Conservation (phyloP, 2,329 filamentous ascomycete genomes). For the Aspergillus novoparasiticus region DNA sequence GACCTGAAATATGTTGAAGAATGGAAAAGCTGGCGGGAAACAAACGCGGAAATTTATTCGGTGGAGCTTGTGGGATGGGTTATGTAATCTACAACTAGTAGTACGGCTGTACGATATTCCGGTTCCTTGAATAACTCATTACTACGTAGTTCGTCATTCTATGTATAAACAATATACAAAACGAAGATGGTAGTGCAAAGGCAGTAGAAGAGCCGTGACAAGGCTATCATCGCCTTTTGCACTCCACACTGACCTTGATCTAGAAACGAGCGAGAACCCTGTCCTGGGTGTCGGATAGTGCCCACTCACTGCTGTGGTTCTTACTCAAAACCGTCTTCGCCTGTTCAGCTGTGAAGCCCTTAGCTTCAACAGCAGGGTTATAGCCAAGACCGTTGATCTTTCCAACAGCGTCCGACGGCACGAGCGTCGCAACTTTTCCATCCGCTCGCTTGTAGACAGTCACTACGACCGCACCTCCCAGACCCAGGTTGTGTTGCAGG, state of each 20-base stretch:
- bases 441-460: slow-evolving; percentile 87
- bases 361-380: slow-evolving; percentile 87
- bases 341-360: slow-evolving; percentile 81
- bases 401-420: slow-evolving; percentile 67
- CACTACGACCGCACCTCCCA: slow-evolving; percentile 88
- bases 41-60: slow-evolving; percentile 15
- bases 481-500: slow-evolving; percentile 89
- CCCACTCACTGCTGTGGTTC: slow-evolving; percentile 71
- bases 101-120: slow-evolving; percentile 1
- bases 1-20: slow-evolving; percentile 41
- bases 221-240: neutral
- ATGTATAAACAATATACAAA: neutral
- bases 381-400: slow-evolving; percentile 75
- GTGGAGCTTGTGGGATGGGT: slow-evolving; percentile 10
- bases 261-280: slow-evolving; percentile 73
- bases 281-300: slow-evolving; percentile 71
- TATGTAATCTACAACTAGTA: slow-evolving; percentile 12
- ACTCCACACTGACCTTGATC: neutral
- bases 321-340: slow-evolving; percentile 69
- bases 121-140: neutral
- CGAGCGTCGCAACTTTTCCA: slow-evolving; percentile 62
- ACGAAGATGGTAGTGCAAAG: neutral
- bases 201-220: neutral
- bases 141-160: neutral
- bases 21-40: slow-evolving; percentile 25